phyloP scores from a whole-genome alignment of 352 stramenopile species.

The Globisporangium middletonii region DNA sequence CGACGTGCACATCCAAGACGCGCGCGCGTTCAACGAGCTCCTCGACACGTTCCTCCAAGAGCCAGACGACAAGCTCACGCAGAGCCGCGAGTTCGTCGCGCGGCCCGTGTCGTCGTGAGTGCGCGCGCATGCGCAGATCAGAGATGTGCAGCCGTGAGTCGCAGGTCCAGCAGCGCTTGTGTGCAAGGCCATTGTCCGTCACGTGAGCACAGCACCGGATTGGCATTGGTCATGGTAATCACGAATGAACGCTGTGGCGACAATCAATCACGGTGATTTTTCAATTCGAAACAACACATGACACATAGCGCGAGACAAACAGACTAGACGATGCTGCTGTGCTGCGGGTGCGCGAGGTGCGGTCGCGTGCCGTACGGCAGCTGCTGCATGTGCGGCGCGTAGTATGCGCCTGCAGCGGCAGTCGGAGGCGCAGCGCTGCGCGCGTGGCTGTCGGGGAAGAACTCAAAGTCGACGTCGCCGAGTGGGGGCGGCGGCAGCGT shows the following conservation, averaged over 20 bases:
- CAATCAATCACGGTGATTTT: constrained; percentile 1
- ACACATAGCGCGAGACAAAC: constrained; percentile 7
- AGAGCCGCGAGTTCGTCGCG: constrained; percentile 76
- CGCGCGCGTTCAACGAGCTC: constrained; percentile 50
- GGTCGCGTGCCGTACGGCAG: constrained; percentile 8
- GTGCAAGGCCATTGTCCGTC: not conserved
- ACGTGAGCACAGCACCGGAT: not conserved
- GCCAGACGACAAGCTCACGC: constrained; percentile 74
- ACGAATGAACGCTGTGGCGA: not conserved
- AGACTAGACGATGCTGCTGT: constrained; percentile 10
- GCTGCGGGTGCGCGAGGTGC: constrained; percentile 14
- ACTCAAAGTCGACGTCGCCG: constrained; percentile 23
- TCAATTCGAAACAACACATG: not conserved
- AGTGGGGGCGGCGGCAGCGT: constrained; percentile 13
- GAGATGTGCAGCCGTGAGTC: too few relatives aligned
- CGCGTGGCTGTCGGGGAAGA: constrained; percentile 14
- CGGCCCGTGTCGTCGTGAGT: constrained; percentile 13
- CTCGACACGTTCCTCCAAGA: constrained; percentile 63
- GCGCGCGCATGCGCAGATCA: too few relatives aligned
- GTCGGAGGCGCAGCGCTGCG: not conserved
- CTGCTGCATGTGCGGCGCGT: constrained; percentile 5
- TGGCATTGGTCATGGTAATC: too few relatives aligned
- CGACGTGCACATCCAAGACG: constrained; percentile 47
- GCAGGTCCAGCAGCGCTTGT: too few relatives aligned
- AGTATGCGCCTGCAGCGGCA: not conserved